Evolutionary conservation across 805 yeast genomes (phyloP).

Genomic region (Saccharomyces jurei): DNA sequence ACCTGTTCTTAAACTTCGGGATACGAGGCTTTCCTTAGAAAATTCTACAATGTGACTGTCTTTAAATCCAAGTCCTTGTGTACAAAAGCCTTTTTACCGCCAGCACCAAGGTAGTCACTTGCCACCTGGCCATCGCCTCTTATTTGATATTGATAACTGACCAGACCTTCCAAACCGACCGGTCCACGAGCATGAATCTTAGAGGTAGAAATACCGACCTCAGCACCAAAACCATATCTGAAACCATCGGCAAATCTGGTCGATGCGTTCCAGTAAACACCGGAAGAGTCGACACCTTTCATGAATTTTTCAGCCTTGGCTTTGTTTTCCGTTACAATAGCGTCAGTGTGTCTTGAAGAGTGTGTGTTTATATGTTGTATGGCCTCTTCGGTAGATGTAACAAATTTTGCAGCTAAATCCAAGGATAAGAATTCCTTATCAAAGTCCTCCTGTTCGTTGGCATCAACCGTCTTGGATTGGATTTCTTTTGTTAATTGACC

Average conservation of each 20-base stretch:
- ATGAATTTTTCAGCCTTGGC: slow-evolving; percentile 66
- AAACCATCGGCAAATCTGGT: slow-evolving; percentile 98
- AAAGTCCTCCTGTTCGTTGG: slow-evolving; percentile 51
- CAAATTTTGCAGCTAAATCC: slow-evolving; percentile 68
- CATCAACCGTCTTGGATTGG: slow-evolving; percentile 33
- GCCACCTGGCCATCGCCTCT: slow-evolving; percentile 91
- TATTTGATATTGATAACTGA: slow-evolving; percentile 88
- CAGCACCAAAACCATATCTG: slow-evolving; percentile 97
- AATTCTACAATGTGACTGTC: slow-evolving; percentile 21
- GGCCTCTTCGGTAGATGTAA: slow-evolving; percentile 59
- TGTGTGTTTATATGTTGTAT: slow-evolving; percentile 78
- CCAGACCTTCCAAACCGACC: slow-evolving; percentile 93
- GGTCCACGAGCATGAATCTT: slow-evolving; percentile 98
- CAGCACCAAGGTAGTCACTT: slow-evolving; percentile 86
- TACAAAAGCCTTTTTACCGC: slow-evolving; percentile 70
- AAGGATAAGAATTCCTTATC: slow-evolving; percentile 75
- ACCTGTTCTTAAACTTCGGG: not conserved
- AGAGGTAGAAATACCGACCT: slow-evolving; percentile 94
- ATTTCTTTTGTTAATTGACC: slow-evolving; percentile 8
- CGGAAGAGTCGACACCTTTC: slow-evolving; percentile 86
- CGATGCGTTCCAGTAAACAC: slow-evolving; percentile 96
- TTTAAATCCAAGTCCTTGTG: slow-evolving; percentile 54
- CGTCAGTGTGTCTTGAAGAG: slow-evolving; percentile 94
- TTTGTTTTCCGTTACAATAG: slow-evolving; percentile 73
- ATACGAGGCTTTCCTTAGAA: not conserved